Evolutionary conservation across 2,329 filamentous ascomycete genomes (phyloP), one percentile per base, ranked within the genome.

Genomic region (Alternaria ventricosa): DNA sequence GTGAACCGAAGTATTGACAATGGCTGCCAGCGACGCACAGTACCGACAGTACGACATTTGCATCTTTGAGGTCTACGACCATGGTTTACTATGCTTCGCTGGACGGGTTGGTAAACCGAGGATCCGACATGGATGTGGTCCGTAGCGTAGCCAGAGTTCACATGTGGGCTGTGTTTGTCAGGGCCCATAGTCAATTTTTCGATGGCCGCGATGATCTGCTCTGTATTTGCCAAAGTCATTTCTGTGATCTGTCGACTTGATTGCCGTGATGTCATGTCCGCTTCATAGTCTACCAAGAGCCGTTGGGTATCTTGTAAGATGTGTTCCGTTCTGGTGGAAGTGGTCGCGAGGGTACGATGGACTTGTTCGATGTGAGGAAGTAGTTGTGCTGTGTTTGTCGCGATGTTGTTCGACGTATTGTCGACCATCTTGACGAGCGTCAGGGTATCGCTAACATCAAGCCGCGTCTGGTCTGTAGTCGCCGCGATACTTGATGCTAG

Each of bases 331-430:
- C 5, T 18, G 6, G 2, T 15, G 15, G 25, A 23, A 0, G 27
- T 30, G 12, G 4, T 33, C 0, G 49, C 12, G 0, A 9, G 0
- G 28, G 6, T 33, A 2, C 7, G 9, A 7, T 15, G 12, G 6
- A 36, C 2, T 0, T 23, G 18, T 12, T 22, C 28, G 18, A 53
- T 5, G 11, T n/a, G 9, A 9, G 18, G 12, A 13, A 53, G 6
- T 1, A 33, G n/a, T 7, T 33, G 49, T 22, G 3, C 49, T 8
- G 27, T 28, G 1, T 23, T 13, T 3, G 10, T 36, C 4, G 13
- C 49, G 10, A 10, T 18, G 0, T 0, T n/a, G 0, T 27, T 20
- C 8, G 28, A 23, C 0, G 1, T 53, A 1, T 10, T 4, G 0
- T 23, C 10, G 0, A 53, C 11, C 10, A 8, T 53, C 18, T 53